Percentiles rank a stretch among this genome's conserved stretches.
These are phyloP conservation scores for Penicillium riverlandense DNA, from an alignment of 495 filamentous ascomycete genomes.

Conservation along the genomic window DNA sequence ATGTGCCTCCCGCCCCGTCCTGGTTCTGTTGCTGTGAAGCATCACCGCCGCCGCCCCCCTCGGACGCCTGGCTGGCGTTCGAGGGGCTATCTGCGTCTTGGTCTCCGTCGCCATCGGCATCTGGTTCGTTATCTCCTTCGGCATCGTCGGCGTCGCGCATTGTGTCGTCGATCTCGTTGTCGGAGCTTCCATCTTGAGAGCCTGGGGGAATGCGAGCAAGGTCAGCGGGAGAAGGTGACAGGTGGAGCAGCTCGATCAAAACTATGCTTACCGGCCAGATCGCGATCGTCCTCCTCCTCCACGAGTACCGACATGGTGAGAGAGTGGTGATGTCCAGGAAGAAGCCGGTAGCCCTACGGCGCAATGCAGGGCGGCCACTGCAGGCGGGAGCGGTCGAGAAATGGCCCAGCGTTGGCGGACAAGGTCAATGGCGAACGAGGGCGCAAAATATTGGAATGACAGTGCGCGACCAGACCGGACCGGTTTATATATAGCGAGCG, in stretches of 20 bases:
- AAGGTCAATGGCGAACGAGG: too few relatives aligned
- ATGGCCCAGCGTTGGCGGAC: too few relatives aligned
- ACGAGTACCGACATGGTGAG: constrained; percentile 24
- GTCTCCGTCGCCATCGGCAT: constrained; percentile 53
- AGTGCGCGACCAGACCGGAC: too few relatives aligned
- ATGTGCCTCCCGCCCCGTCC: constrained; percentile 23
- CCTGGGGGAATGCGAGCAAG: constrained; percentile 15
- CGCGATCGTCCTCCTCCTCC: constrained; percentile 51
- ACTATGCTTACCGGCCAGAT: constrained; percentile 38
- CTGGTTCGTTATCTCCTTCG: constrained; percentile 57
- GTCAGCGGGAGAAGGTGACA: constrained; percentile 5
- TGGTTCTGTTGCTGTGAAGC: constrained; percentile 35
- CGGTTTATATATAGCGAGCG: too few relatives aligned
- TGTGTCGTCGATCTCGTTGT: constrained; percentile 64
- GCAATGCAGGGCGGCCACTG: too few relatives aligned
- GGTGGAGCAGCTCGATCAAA: neutral
- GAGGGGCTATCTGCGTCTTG: constrained; percentile 49
- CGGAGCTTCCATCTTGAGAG: constrained; percentile 59
- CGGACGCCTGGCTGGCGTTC: constrained; percentile 40
- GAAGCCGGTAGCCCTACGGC: too few relatives aligned
- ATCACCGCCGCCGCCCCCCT: constrained; percentile 22
- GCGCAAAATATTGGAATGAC: too few relatives aligned
- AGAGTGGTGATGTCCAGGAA: neutral
- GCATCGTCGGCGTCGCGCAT: constrained; percentile 57
- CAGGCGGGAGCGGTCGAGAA: too few relatives aligned